Conservation (phyloP, 148 eudicot species). For the Drosera capensis region DNA sequence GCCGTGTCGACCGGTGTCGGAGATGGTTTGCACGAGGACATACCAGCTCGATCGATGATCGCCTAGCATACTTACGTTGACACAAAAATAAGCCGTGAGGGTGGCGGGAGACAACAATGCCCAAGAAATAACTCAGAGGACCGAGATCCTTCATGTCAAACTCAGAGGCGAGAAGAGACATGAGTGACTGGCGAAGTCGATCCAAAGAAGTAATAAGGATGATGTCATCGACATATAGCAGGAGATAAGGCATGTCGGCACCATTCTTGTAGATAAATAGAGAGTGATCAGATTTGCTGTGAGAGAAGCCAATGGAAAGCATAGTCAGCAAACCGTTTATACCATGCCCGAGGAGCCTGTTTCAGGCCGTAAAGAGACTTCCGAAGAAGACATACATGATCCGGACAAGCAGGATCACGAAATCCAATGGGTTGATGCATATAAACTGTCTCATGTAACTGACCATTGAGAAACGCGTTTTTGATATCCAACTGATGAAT, state of each 20-base stretch:
- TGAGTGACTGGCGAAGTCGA: background rate
- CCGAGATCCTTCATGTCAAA: slow-evolving; percentile 3
- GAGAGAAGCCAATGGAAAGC: background rate
- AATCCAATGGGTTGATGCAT: background rate
- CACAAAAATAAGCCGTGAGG: background rate
- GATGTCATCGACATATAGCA: background rate
- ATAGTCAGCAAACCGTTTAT: background rate
- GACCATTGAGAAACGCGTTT: background rate
- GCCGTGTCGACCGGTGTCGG: slow-evolving; percentile 6
- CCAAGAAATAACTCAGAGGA: slow-evolving; percentile 4
- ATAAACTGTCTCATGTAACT: background rate
- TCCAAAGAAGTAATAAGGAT: slow-evolving; percentile 1
- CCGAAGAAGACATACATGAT: background rate
- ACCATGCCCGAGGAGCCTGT: slow-evolving; percentile 6
- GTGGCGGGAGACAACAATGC: background rate
- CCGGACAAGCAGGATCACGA: background rate
- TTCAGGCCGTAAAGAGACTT: background rate
- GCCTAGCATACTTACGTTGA: slow-evolving; percentile 2
- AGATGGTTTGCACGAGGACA: slow-evolving; percentile 4
- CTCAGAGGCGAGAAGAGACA: background rate
- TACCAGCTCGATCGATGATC: slow-evolving; percentile 4
- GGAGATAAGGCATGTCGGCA: background rate
- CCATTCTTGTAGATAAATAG: slow-evolving; percentile 1
- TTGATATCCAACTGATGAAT: slow-evolving; percentile 1
- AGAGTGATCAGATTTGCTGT: background rate